These are phyloP conservation scores for Tarenaya hassleriana DNA, from an alignment of 345 rosid genomes.

Conservation along the genomic window DNA sequence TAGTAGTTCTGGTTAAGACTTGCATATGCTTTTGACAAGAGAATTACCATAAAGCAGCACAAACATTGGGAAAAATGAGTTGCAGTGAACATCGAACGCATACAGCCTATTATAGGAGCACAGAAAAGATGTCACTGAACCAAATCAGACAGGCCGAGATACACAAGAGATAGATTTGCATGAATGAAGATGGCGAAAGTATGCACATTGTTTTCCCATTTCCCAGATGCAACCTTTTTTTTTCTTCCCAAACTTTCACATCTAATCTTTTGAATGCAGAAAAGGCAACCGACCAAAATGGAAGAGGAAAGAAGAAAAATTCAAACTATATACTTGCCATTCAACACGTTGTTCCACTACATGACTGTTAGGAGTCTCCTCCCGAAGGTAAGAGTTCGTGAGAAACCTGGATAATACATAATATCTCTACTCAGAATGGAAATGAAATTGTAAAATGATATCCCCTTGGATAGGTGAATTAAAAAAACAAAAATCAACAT, in stretches of 20 bases:
- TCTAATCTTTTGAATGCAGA: background rate
- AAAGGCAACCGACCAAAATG: background rate
- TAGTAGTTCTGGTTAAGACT: slow-evolving; percentile 1
- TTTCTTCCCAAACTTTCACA: no score
- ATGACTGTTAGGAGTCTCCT: slow-evolving; percentile 95
- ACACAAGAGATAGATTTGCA: background rate
- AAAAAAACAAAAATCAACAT: no score
- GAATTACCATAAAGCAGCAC: slow-evolving; percentile 84
- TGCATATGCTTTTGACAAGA: slow-evolving; percentile 13
- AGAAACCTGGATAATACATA: slow-evolving; percentile 52
- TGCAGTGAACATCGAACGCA: slow-evolving; percentile 99
- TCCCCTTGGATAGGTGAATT: no score
- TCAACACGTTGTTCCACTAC: slow-evolving; percentile 98
- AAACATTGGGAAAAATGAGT: slow-evolving; percentile 98
- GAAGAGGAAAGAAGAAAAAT: slow-evolving; percentile 15
- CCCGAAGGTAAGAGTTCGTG: slow-evolving; percentile 92
- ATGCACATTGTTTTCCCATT: background rate
- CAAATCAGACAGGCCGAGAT: background rate
- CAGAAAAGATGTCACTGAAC: slow-evolving; percentile 10
- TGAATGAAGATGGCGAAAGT: background rate
- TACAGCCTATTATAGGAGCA: slow-evolving; percentile 60
- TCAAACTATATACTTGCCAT: slow-evolving; percentile 58
- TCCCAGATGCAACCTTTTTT: background rate
- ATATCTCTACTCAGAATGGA: slow-evolving; percentile 18
- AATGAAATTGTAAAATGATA: background rate